phyloP scores from a whole-genome alignment of 345 rosid species.

The Salix brachista region DNA sequence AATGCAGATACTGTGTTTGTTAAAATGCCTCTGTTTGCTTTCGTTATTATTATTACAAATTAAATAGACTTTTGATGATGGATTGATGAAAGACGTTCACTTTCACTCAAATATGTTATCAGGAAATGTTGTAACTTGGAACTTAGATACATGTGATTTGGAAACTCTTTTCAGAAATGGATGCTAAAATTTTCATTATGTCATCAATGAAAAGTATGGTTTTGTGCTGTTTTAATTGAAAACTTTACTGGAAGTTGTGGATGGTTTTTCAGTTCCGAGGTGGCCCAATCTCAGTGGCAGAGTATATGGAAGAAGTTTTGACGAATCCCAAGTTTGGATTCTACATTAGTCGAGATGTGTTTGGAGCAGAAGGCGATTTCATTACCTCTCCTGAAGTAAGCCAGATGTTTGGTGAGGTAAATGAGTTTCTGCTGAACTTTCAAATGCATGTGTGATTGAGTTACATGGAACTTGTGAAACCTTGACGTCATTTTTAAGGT shows the following conservation, averaged over 20 bases:
- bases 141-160: background rate
- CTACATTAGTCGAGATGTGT: slow-evolving; percentile 84
- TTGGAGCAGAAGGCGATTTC: slow-evolving; percentile 94
- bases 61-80: background rate
- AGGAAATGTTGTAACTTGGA: background rate
- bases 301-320: slow-evolving; percentile 93
- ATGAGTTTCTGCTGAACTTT: background rate
- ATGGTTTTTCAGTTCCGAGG: slow-evolving; percentile 61
- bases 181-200: background rate
- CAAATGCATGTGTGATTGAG: background rate
- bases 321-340: slow-evolving; percentile 87
- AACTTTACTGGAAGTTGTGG: background rate
- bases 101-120: no score
- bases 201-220: background rate
- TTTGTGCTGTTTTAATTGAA: background rate
- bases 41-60: background rate
- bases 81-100: background rate
- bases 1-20: slow-evolving; percentile 6
- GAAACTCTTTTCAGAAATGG: background rate
- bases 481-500: background rate
- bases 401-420: slow-evolving; percentile 95
- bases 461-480: background rate
- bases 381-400: slow-evolving; percentile 97
- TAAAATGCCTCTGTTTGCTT: slow-evolving; percentile 4
- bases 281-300: slow-evolving; percentile 89